Evolutionary conservation across 306 rosid species (phyloP).

Genomic region (Prunus padus): DNA sequence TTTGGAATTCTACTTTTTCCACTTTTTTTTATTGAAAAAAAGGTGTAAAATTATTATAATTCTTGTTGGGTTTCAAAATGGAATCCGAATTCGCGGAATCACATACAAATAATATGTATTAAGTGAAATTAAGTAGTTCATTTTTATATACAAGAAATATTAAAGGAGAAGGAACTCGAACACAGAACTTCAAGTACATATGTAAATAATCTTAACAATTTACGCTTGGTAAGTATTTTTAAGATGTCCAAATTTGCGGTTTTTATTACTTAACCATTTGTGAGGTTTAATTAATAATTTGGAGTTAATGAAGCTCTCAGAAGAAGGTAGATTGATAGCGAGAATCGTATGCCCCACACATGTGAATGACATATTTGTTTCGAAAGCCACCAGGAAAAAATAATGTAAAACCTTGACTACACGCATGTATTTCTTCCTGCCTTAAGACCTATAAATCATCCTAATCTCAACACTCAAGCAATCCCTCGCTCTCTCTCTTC

Average conservation of each 20-base stretch:
- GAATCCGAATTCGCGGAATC: background rate
- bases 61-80: background rate
- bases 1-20: too few relatives aligned
- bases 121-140: too few relatives aligned
- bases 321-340: background rate
- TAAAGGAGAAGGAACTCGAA: too few relatives aligned
- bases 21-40: too few relatives aligned
- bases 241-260: background rate
- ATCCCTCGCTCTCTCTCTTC: background rate
- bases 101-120: background rate
- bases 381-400: background rate
- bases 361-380: conserved; percentile 13
- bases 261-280: background rate
- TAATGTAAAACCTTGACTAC: background rate
- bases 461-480: conserved; percentile 21
- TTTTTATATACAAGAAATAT: too few relatives aligned
- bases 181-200: too few relatives aligned
- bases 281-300: background rate
- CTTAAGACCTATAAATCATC: conserved; percentile 5
- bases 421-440: conserved; percentile 26
- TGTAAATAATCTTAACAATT: too few relatives aligned
- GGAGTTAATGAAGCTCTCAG: background rate
- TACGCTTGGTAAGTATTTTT: too few relatives aligned
- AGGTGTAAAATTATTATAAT: background rate
- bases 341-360: conserved; percentile 7